These are phyloP conservation scores for Phyllosticta ampelicida DNA, from an alignment of 2,329 filamentous ascomycete species.

Conservation along the genomic window DNA sequence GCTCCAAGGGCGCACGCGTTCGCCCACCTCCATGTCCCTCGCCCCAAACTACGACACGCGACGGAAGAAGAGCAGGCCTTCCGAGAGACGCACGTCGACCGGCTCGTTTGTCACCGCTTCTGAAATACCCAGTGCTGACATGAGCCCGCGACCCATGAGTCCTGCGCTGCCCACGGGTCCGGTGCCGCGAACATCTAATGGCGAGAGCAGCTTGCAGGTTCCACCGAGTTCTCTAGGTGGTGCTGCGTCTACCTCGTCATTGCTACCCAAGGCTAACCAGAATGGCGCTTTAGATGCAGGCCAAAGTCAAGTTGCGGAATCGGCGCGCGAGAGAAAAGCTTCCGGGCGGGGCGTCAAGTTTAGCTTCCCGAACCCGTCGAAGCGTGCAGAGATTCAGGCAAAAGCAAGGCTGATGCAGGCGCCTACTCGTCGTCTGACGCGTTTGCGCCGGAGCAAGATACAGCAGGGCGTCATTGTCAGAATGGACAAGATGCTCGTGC, in stretches of 20 bases:
- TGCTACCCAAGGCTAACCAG: constrained; percentile 26
- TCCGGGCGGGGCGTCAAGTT: constrained; percentile 30
- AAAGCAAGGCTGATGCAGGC: constrained; percentile 30
- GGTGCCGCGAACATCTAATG: neutral
- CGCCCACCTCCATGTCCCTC: neutral
- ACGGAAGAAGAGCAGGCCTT: neutral
- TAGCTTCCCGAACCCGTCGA: constrained; percentile 30
- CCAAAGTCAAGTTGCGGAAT: neutral
- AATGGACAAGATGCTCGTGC: constrained; percentile 58
- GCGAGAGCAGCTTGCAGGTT: constrained; percentile 7
- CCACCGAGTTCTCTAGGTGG: constrained; percentile 17
- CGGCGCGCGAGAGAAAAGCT: neutral
- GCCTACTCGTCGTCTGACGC: constrained; percentile 24
- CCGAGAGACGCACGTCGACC: neutral
- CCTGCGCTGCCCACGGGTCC: neutral
- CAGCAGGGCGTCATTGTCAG: constrained; percentile 53
- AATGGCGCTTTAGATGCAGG: neutral
- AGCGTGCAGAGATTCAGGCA: constrained; percentile 26
- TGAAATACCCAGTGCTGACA: neutral
- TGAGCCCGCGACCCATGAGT: neutral
- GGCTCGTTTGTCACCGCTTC: constrained; percentile 7
- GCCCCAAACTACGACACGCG: neutral
- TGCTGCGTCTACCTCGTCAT: constrained; percentile 25
- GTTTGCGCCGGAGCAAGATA: constrained; percentile 29
- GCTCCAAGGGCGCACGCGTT: neutral